A percentile compares a stretch with the other conserved stretches of the same genome.
phyloP scores from a whole-genome alignment of 208 protist species.

The Trichomonas tenax region DNA sequence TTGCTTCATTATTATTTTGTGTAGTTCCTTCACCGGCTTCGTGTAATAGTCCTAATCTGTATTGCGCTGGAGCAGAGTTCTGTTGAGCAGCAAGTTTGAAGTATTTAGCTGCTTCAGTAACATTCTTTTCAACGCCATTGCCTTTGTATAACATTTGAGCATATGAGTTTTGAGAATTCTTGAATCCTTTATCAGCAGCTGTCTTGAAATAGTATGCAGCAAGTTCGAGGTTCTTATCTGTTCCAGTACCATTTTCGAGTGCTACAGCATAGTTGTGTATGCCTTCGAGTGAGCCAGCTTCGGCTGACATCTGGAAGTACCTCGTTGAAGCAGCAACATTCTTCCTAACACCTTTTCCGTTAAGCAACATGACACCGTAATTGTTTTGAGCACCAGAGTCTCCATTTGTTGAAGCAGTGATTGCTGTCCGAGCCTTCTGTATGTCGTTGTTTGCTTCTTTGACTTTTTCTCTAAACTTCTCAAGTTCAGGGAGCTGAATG shows the following conservation, averaged over 20 bases:
- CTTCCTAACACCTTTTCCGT: background rate
- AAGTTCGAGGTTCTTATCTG: background rate
- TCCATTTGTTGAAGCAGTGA: background rate
- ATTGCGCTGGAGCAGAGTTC: background rate
- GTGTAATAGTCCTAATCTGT: background rate
- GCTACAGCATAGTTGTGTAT: background rate
- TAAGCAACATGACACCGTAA: background rate
- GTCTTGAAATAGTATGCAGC: background rate
- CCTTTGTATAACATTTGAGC: background rate
- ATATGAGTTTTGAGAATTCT: background rate
- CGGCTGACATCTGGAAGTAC: background rate
- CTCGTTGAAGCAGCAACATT: too few relatives aligned
- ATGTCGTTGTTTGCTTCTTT: background rate
- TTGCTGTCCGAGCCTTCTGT: background rate
- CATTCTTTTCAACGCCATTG: background rate
- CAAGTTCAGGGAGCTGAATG: background rate
- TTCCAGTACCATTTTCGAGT: background rate
- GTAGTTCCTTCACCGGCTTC: background rate
- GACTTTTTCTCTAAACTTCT: background rate
- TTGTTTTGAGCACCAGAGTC: background rate
- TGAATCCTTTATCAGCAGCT: background rate
- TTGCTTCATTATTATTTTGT: background rate
- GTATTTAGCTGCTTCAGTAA: background rate
- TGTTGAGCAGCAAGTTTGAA: background rate
- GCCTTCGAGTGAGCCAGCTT: background rate